These are phyloP conservation scores for Aureobasidium melanogenum DNA, from an alignment of 2,329 filamentous ascomycete species.

Conservation along the genomic window DNA sequence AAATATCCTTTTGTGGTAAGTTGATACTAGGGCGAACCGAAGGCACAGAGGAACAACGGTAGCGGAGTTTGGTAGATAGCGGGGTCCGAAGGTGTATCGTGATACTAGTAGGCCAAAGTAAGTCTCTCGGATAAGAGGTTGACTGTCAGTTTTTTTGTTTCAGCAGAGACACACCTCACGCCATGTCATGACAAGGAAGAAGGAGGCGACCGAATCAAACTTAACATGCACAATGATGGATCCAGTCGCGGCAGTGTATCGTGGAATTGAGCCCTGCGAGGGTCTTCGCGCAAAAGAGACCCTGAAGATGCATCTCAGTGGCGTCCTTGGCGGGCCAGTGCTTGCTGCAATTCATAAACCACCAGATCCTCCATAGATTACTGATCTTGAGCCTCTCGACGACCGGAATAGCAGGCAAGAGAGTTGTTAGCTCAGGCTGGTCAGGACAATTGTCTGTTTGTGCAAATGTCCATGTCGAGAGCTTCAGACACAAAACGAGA, in stretches of 20 bases:
- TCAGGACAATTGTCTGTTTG: too few species aligned
- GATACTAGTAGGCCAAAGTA: background rate
- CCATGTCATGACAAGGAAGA: background rate
- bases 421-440: background rate
- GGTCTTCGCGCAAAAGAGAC: background rate
- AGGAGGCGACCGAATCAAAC: background rate
- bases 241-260: background rate
- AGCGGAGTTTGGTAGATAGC: background rate
- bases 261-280: background rate
- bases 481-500: background rate
- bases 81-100: background rate
- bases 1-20: background rate
- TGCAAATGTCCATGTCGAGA: too few species aligned
- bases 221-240: background rate
- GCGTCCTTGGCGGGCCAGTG: conserved; percentile 6
- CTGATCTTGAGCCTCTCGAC: background rate
- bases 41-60: background rate
- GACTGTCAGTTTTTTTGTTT: background rate
- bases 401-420: background rate
- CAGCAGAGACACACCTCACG: background rate
- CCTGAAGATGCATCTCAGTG: conserved; percentile 3
- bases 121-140: background rate
- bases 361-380: background rate
- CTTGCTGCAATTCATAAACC: background rate
- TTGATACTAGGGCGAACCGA: conserved; percentile 6